Evolutionary conservation across 1,284 basidiomycete genomes (phyloP), one percentile per base, ranked within the genome.

Genomic region (Ustilago esculenta): DNA sequence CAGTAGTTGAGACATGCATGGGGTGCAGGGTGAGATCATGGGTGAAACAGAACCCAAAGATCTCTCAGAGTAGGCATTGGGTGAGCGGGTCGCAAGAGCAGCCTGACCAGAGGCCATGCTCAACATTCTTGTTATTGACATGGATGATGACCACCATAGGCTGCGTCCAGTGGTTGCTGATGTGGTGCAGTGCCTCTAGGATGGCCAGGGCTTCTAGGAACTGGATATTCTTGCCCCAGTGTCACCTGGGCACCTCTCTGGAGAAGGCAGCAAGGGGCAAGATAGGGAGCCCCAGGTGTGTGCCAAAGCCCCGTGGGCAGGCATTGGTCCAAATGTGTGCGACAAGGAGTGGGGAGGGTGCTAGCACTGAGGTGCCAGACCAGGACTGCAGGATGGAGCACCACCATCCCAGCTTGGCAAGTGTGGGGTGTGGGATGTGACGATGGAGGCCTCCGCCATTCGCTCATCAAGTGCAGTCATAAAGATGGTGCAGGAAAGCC

Each of bases 141-240:
- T 46, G 23, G 23, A 46, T n/a, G 6, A 46, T 23, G 4, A 46
- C 44, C 2, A 11, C 2, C 11, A 4, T 6, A 1, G 44, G 33
- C 4, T 9, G 20, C 5, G 11, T 2, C 33, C 33, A 36, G 10
- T 5, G n/a, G 1, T 7, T 8, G 14, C 1, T 1, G 33, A 46
- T 35, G 14, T 3, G 15, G 23, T 33, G 44, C 2, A 46, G 34
- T 8, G 33, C 33, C 8, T 46, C 44, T 3, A 48, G n/a, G 5
- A 48, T 35, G 1, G 46, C 46, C 1, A 48, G 25, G 15, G 46
- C 46, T 23, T 48, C 46, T 6, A 48, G 25, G 35, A 48, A 48
- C 6, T 25, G 35, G n/a, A 48, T 48, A 18, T 48, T 15, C 35
- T 48, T 48, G 5, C 3, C 4, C 4, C 35, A 18, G 18, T 48